Conservation (phyloP, 352 stramenopile species). For the Phytophthora hybrid region DNA sequence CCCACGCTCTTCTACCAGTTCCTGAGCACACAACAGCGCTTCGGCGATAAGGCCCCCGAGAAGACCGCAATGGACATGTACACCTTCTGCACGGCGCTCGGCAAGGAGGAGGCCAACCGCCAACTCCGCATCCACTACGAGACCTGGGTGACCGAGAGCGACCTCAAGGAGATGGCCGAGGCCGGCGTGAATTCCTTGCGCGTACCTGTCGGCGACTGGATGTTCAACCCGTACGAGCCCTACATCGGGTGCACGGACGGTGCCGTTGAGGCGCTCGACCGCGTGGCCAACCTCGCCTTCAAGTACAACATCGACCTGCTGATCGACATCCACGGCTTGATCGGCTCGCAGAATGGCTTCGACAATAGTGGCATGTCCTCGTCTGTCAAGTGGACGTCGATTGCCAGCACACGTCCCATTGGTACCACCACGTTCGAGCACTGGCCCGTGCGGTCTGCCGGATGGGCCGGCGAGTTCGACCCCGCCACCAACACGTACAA, state of each 20-base stretch:
- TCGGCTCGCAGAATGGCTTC: slow-evolving; percentile 96
- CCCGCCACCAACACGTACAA: slow-evolving; percentile 82
- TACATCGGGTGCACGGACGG: slow-evolving; percentile 95
- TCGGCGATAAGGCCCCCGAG: slow-evolving; percentile 76
- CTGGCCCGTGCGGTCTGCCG: slow-evolving; percentile 90
- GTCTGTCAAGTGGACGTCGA: slow-evolving; percentile 91
- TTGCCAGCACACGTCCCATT: slow-evolving; percentile 76
- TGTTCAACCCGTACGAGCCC: slow-evolving; percentile 94
- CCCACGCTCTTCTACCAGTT: slow-evolving; percentile 97
- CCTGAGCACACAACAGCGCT: slow-evolving; percentile 80
- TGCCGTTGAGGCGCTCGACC: slow-evolving; percentile 91
- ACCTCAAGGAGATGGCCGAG: slow-evolving; percentile 88
- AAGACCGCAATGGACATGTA: slow-evolving; percentile 93
- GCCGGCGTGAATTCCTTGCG: slow-evolving; percentile 85
- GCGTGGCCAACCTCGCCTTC: slow-evolving; percentile 84
- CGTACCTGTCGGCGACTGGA: slow-evolving; percentile 95
- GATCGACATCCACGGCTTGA: slow-evolving; percentile 94
- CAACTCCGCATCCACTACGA: slow-evolving; percentile 94
- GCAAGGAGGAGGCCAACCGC: slow-evolving; percentile 92
- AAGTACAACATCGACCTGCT: slow-evolving; percentile 91
- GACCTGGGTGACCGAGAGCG: slow-evolving; percentile 94
- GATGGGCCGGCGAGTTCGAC: slow-evolving; percentile 94
- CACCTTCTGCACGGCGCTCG: slow-evolving; percentile 91
- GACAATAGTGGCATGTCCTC: slow-evolving; percentile 94
- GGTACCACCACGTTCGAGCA: slow-evolving; percentile 92